These are phyloP conservation scores for Bretschneidera sinensis DNA, from an alignment of 345 rosid genomes.

Conservation along the genomic window DNA sequence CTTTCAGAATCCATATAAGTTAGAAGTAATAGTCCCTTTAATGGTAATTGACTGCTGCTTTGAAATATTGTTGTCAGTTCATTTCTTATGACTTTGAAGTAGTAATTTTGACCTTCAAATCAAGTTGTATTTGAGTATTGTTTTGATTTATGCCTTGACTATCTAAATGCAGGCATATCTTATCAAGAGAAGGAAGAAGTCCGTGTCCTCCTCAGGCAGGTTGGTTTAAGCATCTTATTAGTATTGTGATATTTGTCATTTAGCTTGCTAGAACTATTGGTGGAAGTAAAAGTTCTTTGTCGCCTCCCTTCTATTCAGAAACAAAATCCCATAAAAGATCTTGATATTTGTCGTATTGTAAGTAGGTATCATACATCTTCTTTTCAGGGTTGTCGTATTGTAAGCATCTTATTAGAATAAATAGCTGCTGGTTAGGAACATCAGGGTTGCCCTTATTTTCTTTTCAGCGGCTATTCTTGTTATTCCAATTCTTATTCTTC, in stretches of 20 bases:
- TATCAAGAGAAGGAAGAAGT: constrained; percentile 96
- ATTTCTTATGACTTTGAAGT: constrained; percentile 20
- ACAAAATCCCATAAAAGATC: no score
- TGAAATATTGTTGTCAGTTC: constrained; percentile 22
- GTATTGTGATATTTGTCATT: constrained; percentile 3
- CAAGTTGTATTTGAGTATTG: constrained; percentile 9
- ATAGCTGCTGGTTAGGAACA: no score
- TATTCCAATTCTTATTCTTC: no score
- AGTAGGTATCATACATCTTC: no score
- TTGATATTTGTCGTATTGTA: no score
- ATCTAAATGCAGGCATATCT: constrained; percentile 55
- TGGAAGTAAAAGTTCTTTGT: neutral
- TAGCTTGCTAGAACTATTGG: neutral
- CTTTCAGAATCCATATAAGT: no score
- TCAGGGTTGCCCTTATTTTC: no score
- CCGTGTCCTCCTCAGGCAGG: constrained; percentile 85
- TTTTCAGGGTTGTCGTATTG: no score
- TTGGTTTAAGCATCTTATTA: constrained; percentile 28
- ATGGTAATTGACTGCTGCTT: constrained; percentile 13
- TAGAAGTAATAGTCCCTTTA: no score
- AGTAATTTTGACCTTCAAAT: constrained; percentile 7
- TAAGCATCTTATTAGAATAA: no score
- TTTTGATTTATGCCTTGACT: constrained; percentile 7
- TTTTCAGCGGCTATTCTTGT: no score
- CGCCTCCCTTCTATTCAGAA: no score